Conservation (phyloP, 2,329 filamentous ascomycete species). For the Alternaria alternata region DNA sequence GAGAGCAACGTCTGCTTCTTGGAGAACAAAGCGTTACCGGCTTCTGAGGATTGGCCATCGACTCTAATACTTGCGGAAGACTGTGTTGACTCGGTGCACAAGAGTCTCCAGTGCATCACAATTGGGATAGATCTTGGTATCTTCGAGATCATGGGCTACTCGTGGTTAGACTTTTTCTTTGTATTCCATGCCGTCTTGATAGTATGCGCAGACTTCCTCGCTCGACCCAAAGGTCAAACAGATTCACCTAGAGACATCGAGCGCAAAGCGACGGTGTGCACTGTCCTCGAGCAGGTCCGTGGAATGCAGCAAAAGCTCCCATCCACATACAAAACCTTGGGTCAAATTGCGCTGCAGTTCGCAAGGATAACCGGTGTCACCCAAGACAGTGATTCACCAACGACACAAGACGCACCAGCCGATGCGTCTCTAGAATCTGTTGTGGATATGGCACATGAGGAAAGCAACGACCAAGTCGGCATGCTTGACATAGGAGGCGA, state of each 20-base stretch:
- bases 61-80: conserved; percentile 33
- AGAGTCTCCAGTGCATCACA: conserved; percentile 32
- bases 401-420: neutral
- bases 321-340: conserved; percentile 32
- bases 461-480: conserved; percentile 14
- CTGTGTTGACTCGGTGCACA: conserved; percentile 37
- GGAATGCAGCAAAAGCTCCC: conserved; percentile 28
- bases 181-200: conserved; percentile 38
- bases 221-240: conserved; percentile 26
- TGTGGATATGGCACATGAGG: conserved; percentile 11
- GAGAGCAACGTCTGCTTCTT: conserved; percentile 28
- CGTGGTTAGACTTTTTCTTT: conserved; percentile 36
- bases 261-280: conserved; percentile 31
- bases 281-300: conserved; percentile 26
- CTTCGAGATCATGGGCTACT: conserved; percentile 29
- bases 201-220: conserved; percentile 39
- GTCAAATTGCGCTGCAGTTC: conserved; percentile 34
- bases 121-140: conserved; percentile 24
- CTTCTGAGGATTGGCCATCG: conserved; percentile 23
- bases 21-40: conserved; percentile 16
- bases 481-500: conserved; percentile 30
- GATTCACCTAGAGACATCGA: conserved; percentile 30
- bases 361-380: conserved; percentile 33
- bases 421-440: conserved; percentile 9
- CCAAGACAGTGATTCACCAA: conserved; percentile 15